These are phyloP conservation scores for Hypoxylon sp. DNA, from an alignment of 2,329 filamentous ascomycete genomes.

Conservation along the genomic window DNA sequence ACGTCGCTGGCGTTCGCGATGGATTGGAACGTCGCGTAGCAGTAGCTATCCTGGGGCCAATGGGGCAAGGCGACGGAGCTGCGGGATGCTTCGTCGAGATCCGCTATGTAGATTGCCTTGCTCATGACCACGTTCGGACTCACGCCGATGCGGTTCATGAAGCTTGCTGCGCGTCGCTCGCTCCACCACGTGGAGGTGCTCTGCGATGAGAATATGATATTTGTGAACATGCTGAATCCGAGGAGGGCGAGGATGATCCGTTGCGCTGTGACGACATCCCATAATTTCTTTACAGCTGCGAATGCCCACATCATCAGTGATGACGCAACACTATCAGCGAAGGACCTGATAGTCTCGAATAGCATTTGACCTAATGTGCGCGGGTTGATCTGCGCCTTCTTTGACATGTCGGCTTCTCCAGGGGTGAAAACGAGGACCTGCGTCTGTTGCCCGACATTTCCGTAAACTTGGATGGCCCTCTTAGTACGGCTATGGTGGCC, in stretches of 20 bases:
- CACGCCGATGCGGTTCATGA: slow-evolving; percentile 87
- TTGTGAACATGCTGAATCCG: slow-evolving; percentile 77
- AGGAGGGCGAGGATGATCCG: slow-evolving; percentile 80
- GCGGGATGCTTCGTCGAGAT: slow-evolving; percentile 76
- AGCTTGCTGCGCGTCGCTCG: slow-evolving; percentile 83
- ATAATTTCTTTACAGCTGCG: slow-evolving; percentile 74
- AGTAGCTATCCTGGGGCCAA: slow-evolving; percentile 65
- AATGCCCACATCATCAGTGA: slow-evolving; percentile 84
- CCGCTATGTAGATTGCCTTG: slow-evolving; percentile 85
- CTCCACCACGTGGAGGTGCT: slow-evolving; percentile 86
- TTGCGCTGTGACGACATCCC: slow-evolving; percentile 79
- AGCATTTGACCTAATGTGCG: slow-evolving; percentile 77
- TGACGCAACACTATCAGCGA: slow-evolving; percentile 80
- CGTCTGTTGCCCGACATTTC: slow-evolving; percentile 78
- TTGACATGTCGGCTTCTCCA: slow-evolving; percentile 62
- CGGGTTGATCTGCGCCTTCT: slow-evolving; percentile 72
- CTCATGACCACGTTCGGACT: slow-evolving; percentile 85
- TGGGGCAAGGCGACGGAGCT: slow-evolving; percentile 55
- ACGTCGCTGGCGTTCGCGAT: slow-evolving; percentile 71
- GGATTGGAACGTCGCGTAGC: slow-evolving; percentile 73
- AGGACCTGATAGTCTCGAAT: slow-evolving; percentile 79
- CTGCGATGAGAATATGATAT: slow-evolving; percentile 81
- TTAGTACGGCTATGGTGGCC: slow-evolving; percentile 81
- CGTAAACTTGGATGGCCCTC: slow-evolving; percentile 84
- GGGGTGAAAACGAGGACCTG: slow-evolving; percentile 74